Evolutionary conservation across 306 rosid species (phyloP).

Genomic region (Potentilla sterilis): DNA sequence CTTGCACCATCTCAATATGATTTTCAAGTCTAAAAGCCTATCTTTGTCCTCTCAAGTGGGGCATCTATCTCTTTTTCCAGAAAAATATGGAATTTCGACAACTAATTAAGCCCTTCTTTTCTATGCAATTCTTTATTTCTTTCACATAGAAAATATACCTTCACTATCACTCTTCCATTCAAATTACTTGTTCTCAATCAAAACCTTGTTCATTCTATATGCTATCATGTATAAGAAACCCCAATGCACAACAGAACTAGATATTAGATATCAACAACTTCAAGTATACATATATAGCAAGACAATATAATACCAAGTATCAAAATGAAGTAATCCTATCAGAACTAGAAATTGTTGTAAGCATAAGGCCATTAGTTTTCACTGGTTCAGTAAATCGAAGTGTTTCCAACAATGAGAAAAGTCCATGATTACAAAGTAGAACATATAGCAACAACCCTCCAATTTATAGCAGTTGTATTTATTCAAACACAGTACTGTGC

Average conservation of each 20-base stretch:
- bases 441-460: too few relatives aligned
- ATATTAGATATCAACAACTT: too few relatives aligned
- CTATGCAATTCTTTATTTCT: neutral
- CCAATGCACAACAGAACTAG: neutral
- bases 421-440: neutral
- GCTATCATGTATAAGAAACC: slow-evolving; percentile 3
- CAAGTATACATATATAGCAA: neutral
- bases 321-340: neutral
- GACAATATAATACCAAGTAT: neutral
- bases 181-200: neutral
- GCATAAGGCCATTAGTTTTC: neutral
- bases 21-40: slow-evolving; percentile 4
- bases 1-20: slow-evolving; percentile 7
- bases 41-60: too few relatives aligned
- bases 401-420: neutral
- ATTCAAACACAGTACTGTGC: too few relatives aligned
- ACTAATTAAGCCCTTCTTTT: too few relatives aligned
- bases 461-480: too few relatives aligned
- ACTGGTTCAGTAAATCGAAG: neutral
- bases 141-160: slow-evolving; percentile 32
- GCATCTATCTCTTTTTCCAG: too few relatives aligned
- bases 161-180: slow-evolving; percentile 22
- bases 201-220: slow-evolving; percentile 3
- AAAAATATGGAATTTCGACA: too few relatives aligned
- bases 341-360: neutral